A percentile compares a stretch with the other conserved stretches of the same genome.
Conservation (phyloP, 306 rosid species). For the Inga laurina region DNA sequence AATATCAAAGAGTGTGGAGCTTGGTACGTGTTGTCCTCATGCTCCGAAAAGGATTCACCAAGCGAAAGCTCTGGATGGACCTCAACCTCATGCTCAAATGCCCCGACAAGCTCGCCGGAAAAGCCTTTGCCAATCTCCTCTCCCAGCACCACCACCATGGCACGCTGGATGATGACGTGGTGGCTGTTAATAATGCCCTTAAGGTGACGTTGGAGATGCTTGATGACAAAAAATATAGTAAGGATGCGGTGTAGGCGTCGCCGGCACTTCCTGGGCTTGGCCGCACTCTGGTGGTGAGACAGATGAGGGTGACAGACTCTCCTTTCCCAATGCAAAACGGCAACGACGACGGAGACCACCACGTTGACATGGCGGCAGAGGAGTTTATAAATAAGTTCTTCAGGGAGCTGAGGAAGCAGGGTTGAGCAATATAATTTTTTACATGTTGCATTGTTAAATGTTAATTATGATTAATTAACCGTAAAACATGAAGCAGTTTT, state of each 20-base stretch:
- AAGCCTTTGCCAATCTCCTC: slow-evolving; percentile 74
- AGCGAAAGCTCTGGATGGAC: slow-evolving; percentile 60
- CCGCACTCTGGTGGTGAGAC: too few species aligned
- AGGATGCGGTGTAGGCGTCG: too few species aligned
- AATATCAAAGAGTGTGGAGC: slow-evolving; percentile 59
- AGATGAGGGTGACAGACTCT: too few species aligned
- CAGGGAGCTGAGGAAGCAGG: too few species aligned
- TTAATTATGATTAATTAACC: not conserved
- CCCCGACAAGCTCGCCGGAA: slow-evolving; percentile 80
- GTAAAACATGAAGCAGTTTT: not conserved
- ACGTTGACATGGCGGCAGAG: too few species aligned
- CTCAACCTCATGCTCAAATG: slow-evolving; percentile 79
- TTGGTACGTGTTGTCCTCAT: slow-evolving; percentile 61
- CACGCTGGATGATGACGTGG: slow-evolving; percentile 54
- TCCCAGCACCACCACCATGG: slow-evolving; percentile 37
- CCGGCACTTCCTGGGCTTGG: too few species aligned
- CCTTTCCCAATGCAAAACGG: too few species aligned
- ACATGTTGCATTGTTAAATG: slow-evolving; percentile 42
- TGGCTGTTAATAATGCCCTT: slow-evolving; percentile 29
- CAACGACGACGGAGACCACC: too few species aligned
- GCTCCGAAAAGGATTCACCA: slow-evolving; percentile 69
- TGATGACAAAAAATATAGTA: too few species aligned
- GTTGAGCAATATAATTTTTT: too few species aligned
- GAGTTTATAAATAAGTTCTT: too few species aligned
- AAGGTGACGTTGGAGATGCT: too few species aligned